Base-by-base conservation (phyloP, 768 basidiomycete species). In the Boletus insuetus region DNA sequence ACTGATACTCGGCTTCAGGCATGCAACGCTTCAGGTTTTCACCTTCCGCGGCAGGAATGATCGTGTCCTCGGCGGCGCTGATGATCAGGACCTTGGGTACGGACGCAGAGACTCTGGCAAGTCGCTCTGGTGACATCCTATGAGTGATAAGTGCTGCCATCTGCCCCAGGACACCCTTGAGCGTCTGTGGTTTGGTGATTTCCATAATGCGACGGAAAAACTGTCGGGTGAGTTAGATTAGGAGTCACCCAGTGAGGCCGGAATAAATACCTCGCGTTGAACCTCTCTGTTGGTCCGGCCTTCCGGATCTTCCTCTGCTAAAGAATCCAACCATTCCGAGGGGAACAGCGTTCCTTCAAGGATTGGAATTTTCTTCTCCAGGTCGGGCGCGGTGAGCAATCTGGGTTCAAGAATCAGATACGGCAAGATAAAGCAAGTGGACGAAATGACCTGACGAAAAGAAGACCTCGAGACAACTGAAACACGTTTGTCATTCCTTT, bases 111-210 rank as follows among this genome's bases (percentile, higher is more conserved):
- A 89, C 80, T 35, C 55, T 64, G 13, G 70, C 69, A 19, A 87
- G 75, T 6, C 79, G 76, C 0, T 75, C 74, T 0, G 78, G 69
- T 6, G 73, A 63, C 59, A 90, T 83, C 49, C 77, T 64, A 64
- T 92, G 89, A 0, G 84, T 86, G 1, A 88, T 58, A 0, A 64
- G 84, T 1, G 91, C 88, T 14, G 73, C 75, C 82, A 88, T 84
- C 67, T 94, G 92, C 12, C 86, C 89, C 16, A 93, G 53, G 26
- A 80, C 71, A 0, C 91, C 91, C 17, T 80, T 55, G 49, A 85
- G 66, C 3, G 72, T 74, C 59, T 91, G 91, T 3, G 80, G 82
- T 34, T 77, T 79, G 2, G 86, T 84, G 8, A 80, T 70, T 6
- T 68, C 60, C 17, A 82, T 71, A 19, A 85, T 82, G 17, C 64